These are phyloP conservation scores for Chlamydomonas sphaeroides DNA, from an alignment of 139 green algal genomes.

Conservation along the genomic window DNA sequence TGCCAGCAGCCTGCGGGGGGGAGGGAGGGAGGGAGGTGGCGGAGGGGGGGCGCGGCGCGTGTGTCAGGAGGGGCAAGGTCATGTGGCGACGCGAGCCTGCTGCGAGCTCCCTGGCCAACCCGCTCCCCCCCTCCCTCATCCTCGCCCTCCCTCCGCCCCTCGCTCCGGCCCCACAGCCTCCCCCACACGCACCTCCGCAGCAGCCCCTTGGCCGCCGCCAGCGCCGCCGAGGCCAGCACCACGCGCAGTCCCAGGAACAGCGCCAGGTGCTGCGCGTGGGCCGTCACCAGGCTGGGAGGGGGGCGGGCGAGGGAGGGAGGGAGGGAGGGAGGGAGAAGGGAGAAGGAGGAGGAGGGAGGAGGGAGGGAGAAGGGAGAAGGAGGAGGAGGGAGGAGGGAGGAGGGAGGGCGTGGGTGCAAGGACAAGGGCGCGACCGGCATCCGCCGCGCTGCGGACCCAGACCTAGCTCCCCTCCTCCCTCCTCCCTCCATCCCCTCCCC, in stretches of 20 bases:
- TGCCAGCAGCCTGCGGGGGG: background rate
- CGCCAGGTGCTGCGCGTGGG: background rate
- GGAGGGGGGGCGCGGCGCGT: background rate
- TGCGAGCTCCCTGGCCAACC: background rate
- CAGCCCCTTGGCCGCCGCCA: constrained; percentile 3
- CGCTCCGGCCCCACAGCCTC: no score
- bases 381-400: background rate
- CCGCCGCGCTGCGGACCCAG: no score
- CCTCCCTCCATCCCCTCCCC: background rate
- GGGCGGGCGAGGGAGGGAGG: background rate
- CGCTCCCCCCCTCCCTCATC: background rate
- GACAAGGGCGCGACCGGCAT: background rate
- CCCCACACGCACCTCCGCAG: background rate
- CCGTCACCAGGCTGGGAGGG: background rate
- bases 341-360: no score
- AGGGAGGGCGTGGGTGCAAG: background rate
- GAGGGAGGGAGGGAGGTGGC: background rate
- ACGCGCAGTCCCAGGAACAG: constrained; percentile 6
- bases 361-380: background rate
- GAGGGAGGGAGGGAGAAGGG: background rate
- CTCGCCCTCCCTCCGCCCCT: background rate
- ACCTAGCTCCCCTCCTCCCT: no score
- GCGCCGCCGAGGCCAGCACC: background rate
- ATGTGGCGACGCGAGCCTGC: background rate
- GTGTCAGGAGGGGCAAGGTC: background rate